phyloP scores from a whole-genome alignment of 495 filamentous ascomycete genomes.

The Daldinia grandis region DNA sequence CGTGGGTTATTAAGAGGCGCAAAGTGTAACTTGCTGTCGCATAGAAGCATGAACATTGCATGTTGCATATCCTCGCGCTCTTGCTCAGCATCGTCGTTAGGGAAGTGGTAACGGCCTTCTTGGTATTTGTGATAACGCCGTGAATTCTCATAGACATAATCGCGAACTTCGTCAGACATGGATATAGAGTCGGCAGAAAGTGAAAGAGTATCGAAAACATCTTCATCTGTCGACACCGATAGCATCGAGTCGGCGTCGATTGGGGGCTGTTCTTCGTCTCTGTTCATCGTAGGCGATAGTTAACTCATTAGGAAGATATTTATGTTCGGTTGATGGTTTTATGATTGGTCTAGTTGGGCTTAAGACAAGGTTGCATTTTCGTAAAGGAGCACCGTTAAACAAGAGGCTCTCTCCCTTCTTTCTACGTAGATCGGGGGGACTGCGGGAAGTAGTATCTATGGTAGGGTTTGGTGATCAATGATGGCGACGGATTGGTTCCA shows the following conservation, averaged over 20 bases:
- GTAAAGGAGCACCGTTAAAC: slow-evolving; percentile 22
- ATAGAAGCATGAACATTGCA: slow-evolving; percentile 49
- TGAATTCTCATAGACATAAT: slow-evolving; percentile 68
- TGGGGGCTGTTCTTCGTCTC: slow-evolving; percentile 17
- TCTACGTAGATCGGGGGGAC: slow-evolving; percentile 17
- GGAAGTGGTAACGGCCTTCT: slow-evolving; percentile 65
- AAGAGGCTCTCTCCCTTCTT: neutral
- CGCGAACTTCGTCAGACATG: slow-evolving; percentile 49
- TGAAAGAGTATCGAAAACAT: slow-evolving; percentile 30
- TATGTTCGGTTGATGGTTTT: slow-evolving; percentile 24
- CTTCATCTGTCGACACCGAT: slow-evolving; percentile 34
- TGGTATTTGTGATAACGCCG: slow-evolving; percentile 68
- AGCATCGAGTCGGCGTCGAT: slow-evolving; percentile 32
- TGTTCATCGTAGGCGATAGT: slow-evolving; percentile 16
- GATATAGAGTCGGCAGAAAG: slow-evolving; percentile 37
- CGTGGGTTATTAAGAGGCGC: slow-evolving; percentile 57
- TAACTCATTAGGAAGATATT: slow-evolving; percentile 27
- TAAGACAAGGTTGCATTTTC: slow-evolving; percentile 25
- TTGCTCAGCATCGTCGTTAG: slow-evolving; percentile 64
- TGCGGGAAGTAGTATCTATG: slow-evolving; percentile 21
- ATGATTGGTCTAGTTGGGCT: slow-evolving; percentile 25
- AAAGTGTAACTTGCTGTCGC: slow-evolving; percentile 57
- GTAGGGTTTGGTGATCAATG: slow-evolving; percentile 28
- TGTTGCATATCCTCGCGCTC: slow-evolving; percentile 57
- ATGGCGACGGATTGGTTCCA: slow-evolving; percentile 43